These are phyloP conservation scores for Tuber aestivum DNA, from an alignment of 495 filamentous ascomycete species.

Conservation along the genomic window DNA sequence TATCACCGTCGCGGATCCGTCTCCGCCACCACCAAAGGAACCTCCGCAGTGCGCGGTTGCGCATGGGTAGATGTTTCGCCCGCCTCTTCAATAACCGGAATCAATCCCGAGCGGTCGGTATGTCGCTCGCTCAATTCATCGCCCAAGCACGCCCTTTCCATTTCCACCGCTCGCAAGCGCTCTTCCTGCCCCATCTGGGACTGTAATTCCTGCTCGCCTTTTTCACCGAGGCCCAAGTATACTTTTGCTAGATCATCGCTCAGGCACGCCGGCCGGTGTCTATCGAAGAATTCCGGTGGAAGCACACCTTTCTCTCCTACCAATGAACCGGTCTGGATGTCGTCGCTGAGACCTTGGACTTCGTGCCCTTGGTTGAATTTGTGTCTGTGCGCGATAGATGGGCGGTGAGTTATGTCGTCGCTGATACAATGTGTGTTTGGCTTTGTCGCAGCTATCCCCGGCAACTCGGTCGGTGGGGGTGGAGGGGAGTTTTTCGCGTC, in stretches of 20 bases:
- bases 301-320: background rate
- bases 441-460: background rate
- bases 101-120: background rate
- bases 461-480: background rate
- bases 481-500: background rate
- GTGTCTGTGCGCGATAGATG: background rate
- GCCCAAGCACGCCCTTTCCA: background rate
- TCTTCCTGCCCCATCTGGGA: background rate
- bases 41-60: background rate
- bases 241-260: background rate
- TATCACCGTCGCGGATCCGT: background rate
- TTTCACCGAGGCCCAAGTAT: background rate
- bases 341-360: background rate
- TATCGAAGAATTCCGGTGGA: background rate
- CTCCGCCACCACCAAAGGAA: background rate
- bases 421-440: background rate
- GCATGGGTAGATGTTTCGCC: background rate
- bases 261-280: background rate
- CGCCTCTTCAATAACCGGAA: background rate
- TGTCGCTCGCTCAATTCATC: background rate
- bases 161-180: background rate
- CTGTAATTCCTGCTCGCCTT: background rate
- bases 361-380: background rate
- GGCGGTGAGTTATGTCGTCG: background rate
- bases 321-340: background rate